These are phyloP conservation scores for Fusarium sp. DNA, from an alignment of 2,329 filamentous ascomycete genomes.

Conservation along the genomic window DNA sequence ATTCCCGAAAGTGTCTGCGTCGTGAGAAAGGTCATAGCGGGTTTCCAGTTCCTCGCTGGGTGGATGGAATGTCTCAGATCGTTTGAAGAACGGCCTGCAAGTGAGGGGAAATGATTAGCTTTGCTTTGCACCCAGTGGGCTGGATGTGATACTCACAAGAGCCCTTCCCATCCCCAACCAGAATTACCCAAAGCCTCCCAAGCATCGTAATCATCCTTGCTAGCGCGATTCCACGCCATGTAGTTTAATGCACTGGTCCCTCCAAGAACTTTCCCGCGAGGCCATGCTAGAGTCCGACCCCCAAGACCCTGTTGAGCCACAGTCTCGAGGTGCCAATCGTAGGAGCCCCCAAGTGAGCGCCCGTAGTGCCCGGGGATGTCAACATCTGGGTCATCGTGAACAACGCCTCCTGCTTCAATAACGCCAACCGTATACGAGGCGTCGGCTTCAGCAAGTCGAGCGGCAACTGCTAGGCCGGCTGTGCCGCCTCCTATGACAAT, in stretches of 20 bases:
- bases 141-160: slow-evolving; percentile 51
- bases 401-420: slow-evolving; percentile 54
- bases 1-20: slow-evolving; percentile 59
- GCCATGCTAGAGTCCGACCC: slow-evolving; percentile 59
- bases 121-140: not conserved
- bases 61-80: slow-evolving; percentile 63
- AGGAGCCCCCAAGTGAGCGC: slow-evolving; percentile 53
- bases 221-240: slow-evolving; percentile 68
- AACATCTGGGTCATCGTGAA: slow-evolving; percentile 53
- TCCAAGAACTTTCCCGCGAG: slow-evolving; percentile 68
- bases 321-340: slow-evolving; percentile 62
- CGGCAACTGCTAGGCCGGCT: slow-evolving; percentile 66
- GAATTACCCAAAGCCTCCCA: slow-evolving; percentile 72
- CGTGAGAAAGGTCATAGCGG: slow-evolving; percentile 57
- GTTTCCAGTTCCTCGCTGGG: slow-evolving; percentile 54
- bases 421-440: slow-evolving; percentile 51
- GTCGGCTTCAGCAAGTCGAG: slow-evolving; percentile 62
- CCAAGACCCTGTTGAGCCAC: slow-evolving; percentile 56
- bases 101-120: slow-evolving; percentile 14
- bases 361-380: slow-evolving; percentile 58
- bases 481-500: slow-evolving; percentile 69
- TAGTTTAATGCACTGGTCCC: slow-evolving; percentile 74
- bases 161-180: slow-evolving; percentile 70
- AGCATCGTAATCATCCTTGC: slow-evolving; percentile 66
- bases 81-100: slow-evolving; percentile 65